Base-by-base conservation (phyloP, 768 basidiomycete species). In the Leccinum truebloodii region DNA sequence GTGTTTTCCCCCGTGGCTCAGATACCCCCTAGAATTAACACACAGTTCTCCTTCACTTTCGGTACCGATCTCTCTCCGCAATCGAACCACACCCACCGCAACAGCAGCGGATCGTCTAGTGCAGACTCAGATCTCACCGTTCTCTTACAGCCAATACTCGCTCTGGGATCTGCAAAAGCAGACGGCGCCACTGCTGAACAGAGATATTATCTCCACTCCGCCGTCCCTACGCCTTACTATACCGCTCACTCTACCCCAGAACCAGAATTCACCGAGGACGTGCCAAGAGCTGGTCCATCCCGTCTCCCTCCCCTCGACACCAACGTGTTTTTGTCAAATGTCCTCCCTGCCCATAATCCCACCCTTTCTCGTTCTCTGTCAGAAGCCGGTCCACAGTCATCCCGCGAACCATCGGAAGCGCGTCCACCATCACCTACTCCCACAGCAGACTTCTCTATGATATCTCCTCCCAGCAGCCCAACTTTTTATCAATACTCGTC, bases 381-480 rank as follows among this genome's bases (percentile, higher is more conserved):
- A 67, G 70, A 30, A 65, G 13, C 59, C 66, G 59, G 70, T 65
- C 61, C 67, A 66, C 60, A 78, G 4, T 18, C 57, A 41, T 61
- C 63, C 28, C 63, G 55, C 53, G 52, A 54, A 44, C 26, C 56
- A 20, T 16, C n/a, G 7, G 60, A 59, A 34, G 54, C 70, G 14
- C 75, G 79, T 39, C 78, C 81, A 5, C 71, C 79, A 24, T 83
- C 82, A 18, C 82, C 81, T 18, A 60, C 79, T 0, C 76, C 73
- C 14, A 80, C 77, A 28, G 75, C 78, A 18, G 81, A 82, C 59
- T 82, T 77, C 55, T 82, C 80, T 34, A 73, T 82, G 56, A 74
- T 82, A 53, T 78, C 75, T 22, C 78, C 77, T 57, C 79, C 78
- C 18, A 76, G 71, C 50, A 71, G 70, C 18, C 75, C 75, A 26